Evolutionary conservation across 148 eudicot genomes (phyloP).

Genomic region (Selenicereus undatus): DNA sequence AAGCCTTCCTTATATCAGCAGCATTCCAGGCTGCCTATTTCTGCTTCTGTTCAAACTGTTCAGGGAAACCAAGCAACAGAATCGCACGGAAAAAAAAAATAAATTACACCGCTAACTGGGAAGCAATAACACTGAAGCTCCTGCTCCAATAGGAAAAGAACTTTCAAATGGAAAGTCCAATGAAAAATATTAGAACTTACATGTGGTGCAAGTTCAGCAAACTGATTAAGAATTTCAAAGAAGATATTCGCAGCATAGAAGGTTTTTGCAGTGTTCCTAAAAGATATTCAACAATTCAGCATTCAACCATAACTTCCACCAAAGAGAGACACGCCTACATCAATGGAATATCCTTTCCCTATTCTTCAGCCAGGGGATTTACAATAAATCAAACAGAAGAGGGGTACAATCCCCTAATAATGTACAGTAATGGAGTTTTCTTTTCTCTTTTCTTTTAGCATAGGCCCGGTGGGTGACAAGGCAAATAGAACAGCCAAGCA

Average conservation of each 20-base stretch:
- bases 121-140: neutral
- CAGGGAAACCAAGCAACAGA: neutral
- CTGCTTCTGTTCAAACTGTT: conserved; percentile 94
- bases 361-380: neutral
- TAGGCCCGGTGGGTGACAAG: neutral
- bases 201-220: conserved; percentile 76
- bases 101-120: neutral
- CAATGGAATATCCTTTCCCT: neutral
- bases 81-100: neutral
- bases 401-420: neutral
- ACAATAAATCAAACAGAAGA: neutral
- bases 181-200: conserved; percentile 42
- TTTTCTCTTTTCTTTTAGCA: neutral
- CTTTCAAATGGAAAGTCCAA: neutral
- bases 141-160: neutral
- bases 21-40: conserved; percentile 99
- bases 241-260: conserved; percentile 97
- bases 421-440: neutral
- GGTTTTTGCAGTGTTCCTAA: conserved; percentile 87
- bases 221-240: conserved; percentile 92
- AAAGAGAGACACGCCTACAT: neutral
- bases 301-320: neutral
- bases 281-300: conserved; percentile 23
- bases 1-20: conserved; percentile 92
- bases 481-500: neutral